A percentile compares a stretch with the other conserved stretches of the same genome.
Evolutionary conservation across 2,329 filamentous ascomycete species (phyloP).

Genomic region (Pyrenophora graminea): DNA sequence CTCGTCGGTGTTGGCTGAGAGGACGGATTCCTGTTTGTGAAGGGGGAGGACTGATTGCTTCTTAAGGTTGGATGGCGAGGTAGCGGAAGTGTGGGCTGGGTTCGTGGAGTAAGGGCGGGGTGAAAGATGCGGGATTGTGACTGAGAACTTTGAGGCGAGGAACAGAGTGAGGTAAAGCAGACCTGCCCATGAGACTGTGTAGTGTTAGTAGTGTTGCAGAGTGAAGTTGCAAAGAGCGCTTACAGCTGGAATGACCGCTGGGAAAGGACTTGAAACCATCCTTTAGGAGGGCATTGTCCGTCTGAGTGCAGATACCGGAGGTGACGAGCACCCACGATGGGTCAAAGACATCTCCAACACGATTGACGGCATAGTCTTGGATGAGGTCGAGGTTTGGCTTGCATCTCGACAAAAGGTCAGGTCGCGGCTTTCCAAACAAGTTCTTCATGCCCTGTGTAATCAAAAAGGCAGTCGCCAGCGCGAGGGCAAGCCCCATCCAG

Average conservation of each 20-base stretch:
- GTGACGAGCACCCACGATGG: slow-evolving; percentile 71
- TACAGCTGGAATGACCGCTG: slow-evolving; percentile 73
- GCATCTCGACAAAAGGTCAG: slow-evolving; percentile 71
- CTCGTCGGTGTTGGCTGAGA: slow-evolving; percentile 29
- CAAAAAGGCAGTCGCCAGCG: slow-evolving; percentile 73
- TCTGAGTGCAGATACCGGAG: slow-evolving; percentile 74
- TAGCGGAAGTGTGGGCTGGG: slow-evolving; percentile 54
- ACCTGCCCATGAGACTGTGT: slow-evolving; percentile 70
- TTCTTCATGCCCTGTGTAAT: slow-evolving; percentile 87
- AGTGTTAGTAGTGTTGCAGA: background rate
- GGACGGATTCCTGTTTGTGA: slow-evolving; percentile 30
- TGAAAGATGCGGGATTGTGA: slow-evolving; percentile 71
- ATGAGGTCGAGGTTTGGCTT: slow-evolving; percentile 69
- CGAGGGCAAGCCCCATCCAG: slow-evolving; percentile 78
- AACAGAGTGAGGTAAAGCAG: slow-evolving; percentile 86
- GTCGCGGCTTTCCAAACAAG: slow-evolving; percentile 66
- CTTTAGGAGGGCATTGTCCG: slow-evolving; percentile 63
- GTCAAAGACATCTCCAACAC: slow-evolving; percentile 53
- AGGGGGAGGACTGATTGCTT: slow-evolving; percentile 26
- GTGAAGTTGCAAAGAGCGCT: slow-evolving; percentile 25
- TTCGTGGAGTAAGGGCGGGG: slow-evolving; percentile 54
- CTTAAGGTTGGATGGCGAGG: slow-evolving; percentile 42
- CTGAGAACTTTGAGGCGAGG: slow-evolving; percentile 79
- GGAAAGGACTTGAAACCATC: slow-evolving; percentile 88
- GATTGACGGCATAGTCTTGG: slow-evolving; percentile 63